Evolutionary conservation across 2,329 filamentous ascomycete genomes (phyloP).

Genomic region (Cryphonectria naterciae): DNA sequence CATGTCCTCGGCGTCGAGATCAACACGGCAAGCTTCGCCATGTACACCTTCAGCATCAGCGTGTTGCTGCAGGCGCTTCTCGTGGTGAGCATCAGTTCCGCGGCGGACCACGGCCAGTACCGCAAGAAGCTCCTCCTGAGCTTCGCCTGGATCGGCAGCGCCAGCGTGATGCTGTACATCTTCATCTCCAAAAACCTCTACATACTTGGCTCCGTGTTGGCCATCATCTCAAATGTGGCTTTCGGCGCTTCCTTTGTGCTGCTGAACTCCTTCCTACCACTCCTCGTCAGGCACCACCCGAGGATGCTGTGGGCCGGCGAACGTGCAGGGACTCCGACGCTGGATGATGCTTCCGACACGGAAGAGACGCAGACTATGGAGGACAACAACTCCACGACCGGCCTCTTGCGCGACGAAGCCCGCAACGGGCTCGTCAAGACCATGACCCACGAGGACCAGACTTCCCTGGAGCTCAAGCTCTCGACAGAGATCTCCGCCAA

Average conservation of each 20-base stretch:
- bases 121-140: constrained; percentile 83
- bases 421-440: constrained; percentile 41
- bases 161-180: constrained; percentile 87
- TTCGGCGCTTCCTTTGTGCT: constrained; percentile 96
- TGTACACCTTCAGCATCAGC: constrained; percentile 96
- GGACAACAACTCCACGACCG: constrained; percentile 47
- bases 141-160: constrained; percentile 83
- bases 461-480: constrained; percentile 72
- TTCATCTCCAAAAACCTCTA: constrained; percentile 76
- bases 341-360: constrained; percentile 41
- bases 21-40: constrained; percentile 93
- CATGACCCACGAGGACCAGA: constrained; percentile 52
- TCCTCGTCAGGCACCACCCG: constrained; percentile 87
- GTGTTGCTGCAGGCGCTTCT: constrained; percentile 87
- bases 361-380: constrained; percentile 37
- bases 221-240: constrained; percentile 89
- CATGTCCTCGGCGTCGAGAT: constrained; percentile 81
- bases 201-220: constrained; percentile 78
- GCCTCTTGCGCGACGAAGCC: constrained; percentile 47
- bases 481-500: constrained; percentile 91
- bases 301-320: constrained; percentile 43
- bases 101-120: constrained; percentile 91
- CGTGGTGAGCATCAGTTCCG: constrained; percentile 94
- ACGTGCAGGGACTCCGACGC: constrained; percentile 13
- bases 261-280: constrained; percentile 89